Evolutionary conservation across 2,329 filamentous ascomycete genomes (phyloP), one percentile per base, ranked within the genome.

Genomic region (Monilinia fructicola): DNA sequence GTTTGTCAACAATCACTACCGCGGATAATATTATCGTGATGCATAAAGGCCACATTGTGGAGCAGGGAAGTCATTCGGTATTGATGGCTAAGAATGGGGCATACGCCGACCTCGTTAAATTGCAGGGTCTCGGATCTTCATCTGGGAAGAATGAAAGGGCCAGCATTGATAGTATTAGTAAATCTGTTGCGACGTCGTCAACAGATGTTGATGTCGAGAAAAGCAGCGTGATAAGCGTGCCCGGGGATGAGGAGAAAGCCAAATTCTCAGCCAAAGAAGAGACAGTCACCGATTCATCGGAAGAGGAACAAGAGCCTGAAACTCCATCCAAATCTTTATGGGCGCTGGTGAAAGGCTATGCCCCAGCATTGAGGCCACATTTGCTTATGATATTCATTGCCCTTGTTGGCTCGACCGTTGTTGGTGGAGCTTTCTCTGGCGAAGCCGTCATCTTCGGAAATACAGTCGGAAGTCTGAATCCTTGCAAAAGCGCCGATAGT

Each of bases 1-100:
- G 92, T 62, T 81, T 96, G 23, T 94, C 91, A 44, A 96, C 92
- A 0, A 93, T 96, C 71, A 92, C 90, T 92, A 94, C 91, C 65
- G 92, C 92, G 3, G 90, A 96, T 75, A 90, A 92, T 73, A 96
- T 96, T 68, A 81, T 95, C 55, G 91, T 95, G 10, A 81, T 96
- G 14, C 86, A 91, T 68, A 85, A 88, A 67, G 92, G 92, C 21
- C 82, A 83, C 52, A 88, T 96, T 58, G 84, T 87, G 16, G 92
- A 96, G 78, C 84, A 85, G 59, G 92, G 92, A 21, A 92, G 87
- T 0, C 92, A 96, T 74, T 84, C 89, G 5, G 35, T 87, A 73
- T 82, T 96, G 11, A 80, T 96, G 10, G 82, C 82, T 3, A 80
- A 84, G 54, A 80, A 79, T 2, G 87, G 90, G 0, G 81, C 90